Evolutionary conservation across 306 rosid species (phyloP).

Genomic region (Gleditsia sinensis): DNA sequence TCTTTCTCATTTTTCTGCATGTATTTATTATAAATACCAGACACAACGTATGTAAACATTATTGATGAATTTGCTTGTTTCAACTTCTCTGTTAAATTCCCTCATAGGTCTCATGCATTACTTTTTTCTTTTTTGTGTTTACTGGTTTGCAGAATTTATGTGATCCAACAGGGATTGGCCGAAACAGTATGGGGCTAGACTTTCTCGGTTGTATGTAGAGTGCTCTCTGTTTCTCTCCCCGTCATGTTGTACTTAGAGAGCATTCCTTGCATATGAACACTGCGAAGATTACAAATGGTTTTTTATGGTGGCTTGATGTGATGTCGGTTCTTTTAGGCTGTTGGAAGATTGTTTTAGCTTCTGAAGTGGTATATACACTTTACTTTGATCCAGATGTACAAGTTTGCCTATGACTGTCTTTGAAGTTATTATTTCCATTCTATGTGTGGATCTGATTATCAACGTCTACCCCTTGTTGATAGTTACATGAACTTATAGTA

Average conservation of each 20-base stretch:
- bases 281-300: constrained; percentile 31
- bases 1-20: not conserved
- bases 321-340: constrained; percentile 29
- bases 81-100: not conserved
- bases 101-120: not conserved
- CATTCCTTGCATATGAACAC: constrained; percentile 38
- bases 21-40: not conserved
- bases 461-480: not conserved
- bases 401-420: constrained; percentile 28
- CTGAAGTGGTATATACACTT: constrained; percentile 15
- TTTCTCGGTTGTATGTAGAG: constrained; percentile 22
- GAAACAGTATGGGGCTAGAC: not conserved
- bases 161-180: constrained; percentile 25
- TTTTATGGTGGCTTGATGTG: constrained; percentile 46
- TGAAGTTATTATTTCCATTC: not conserved
- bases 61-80: not conserved
- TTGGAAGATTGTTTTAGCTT: constrained; percentile 22
- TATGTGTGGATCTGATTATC: not conserved
- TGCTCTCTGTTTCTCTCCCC: constrained; percentile 36
- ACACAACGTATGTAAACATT: not conserved
- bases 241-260: constrained; percentile 27
- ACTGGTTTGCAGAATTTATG: constrained; percentile 22
- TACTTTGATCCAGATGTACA: constrained; percentile 17
- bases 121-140: not conserved
- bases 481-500: not conserved